Evolutionary conservation across 805 yeast genomes (phyloP), one percentile per base, ranked within the genome.

Genomic region (Wickerhamiella lipophila): DNA sequence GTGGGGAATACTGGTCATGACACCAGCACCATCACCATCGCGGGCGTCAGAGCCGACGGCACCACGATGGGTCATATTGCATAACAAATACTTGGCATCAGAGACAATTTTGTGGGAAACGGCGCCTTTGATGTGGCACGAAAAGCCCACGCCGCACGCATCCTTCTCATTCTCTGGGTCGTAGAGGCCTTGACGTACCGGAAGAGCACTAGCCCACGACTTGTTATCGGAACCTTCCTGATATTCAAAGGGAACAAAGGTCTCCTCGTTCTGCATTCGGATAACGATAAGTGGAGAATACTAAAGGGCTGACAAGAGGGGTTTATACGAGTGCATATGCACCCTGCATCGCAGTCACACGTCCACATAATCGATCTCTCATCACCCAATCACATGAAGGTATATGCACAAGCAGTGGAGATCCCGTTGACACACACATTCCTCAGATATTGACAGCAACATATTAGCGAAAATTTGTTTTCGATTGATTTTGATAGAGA

Each of bases 21-120:
- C 86, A 66, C 98, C 98, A 23, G 98, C 98, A 68, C 98, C 98
- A 64, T 89, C 98, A 67, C 98, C 98, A 64, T 89, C 96, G 60
- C 87, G 78, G 19, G 96, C 94, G 62, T 88, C 95, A 1, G 86
- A 73, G 52, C 95, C 94, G 52, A 88, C 96, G 36, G 97, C 97
- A 63, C 98, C 98, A 70, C 98, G 79, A 67, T 89, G 98, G 53
- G 96, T 84, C 98, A 89, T 92, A 69, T 92, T 89, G 71, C 97
- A 88, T 49, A 89, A 77, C 60, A 89, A 70, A 62, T 76, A 78
- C 56, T 55, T 73, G 38, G 95, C 95, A 69, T 92, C 97, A 38
- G 94, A 79, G 52, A 89, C 87, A 58, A 89, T 86, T 63, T 88
- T 87, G 71, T 92, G 98, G 48, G 94, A 81, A 23, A 79, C 76